Percentiles rank a stretch among this genome's conserved stretches.
phyloP scores from a whole-genome alignment of 768 basidiomycete species.

The Trametes cinnabarina region DNA sequence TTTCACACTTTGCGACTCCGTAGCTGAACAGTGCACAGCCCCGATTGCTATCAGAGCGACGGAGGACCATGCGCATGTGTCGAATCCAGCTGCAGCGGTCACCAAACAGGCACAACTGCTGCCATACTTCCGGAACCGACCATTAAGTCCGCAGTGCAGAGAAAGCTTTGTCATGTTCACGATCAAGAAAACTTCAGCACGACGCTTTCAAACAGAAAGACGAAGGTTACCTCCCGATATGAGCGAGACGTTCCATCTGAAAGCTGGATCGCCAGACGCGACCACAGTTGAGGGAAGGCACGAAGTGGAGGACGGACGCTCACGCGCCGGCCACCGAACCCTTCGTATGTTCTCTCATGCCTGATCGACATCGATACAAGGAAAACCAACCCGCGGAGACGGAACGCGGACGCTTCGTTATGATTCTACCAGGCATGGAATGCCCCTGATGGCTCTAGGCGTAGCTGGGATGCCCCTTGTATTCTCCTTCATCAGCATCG shows the following conservation, averaged over 20 bases:
- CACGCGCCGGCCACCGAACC: not conserved
- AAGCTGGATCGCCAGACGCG: not conserved
- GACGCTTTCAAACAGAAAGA: not conserved
- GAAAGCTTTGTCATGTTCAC: not conserved
- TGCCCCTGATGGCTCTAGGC: not conserved
- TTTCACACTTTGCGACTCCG: not conserved
- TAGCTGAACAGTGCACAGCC: too few relatives aligned
- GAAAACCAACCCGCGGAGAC: not conserved
- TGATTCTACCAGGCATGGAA: not conserved
- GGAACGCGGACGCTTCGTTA: not conserved
- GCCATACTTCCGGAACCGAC: not conserved
- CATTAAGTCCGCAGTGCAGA: not conserved
- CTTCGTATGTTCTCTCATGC: not conserved
- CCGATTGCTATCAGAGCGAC: too few relatives aligned
- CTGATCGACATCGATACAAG: not conserved
- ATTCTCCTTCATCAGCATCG: not conserved
- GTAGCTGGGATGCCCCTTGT: not conserved
- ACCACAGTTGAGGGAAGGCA: not conserved
- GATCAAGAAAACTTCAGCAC: not conserved
- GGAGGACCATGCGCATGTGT: too few relatives aligned
- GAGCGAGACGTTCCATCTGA: conserved; percentile 3
- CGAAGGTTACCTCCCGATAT: not conserved
- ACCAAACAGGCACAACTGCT: not conserved
- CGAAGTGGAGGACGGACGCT: not conserved
- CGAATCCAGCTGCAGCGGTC: not conserved